These are phyloP conservation scores for Aureobasidium sp. DNA, from an alignment of 2,329 filamentous ascomycete species.

Conservation along the genomic window DNA sequence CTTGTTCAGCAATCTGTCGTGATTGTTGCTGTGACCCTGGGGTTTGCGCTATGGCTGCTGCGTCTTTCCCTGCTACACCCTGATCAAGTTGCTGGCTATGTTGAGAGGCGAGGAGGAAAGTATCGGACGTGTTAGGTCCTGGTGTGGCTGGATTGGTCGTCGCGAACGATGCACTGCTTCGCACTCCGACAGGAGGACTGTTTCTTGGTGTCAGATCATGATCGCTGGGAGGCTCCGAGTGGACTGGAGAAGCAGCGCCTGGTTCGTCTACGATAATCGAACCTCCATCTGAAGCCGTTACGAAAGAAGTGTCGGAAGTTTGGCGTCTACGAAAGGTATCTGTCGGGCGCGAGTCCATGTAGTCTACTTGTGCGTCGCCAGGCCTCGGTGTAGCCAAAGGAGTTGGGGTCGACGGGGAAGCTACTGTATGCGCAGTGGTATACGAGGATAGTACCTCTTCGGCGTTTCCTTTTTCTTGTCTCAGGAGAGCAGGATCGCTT, in stretches of 20 bases:
- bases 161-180: conserved; percentile 9
- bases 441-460: conserved; percentile 11
- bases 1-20: background rate
- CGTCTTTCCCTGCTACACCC: background rate
- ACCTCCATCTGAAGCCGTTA: conserved; percentile 9
- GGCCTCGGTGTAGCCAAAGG: background rate
- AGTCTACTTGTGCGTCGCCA: background rate
- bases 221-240: background rate
- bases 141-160: background rate
- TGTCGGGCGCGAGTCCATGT: background rate
- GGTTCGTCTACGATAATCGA: conserved; percentile 12
- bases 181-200: background rate
- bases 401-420: background rate
- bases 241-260: background rate
- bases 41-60: background rate
- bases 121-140: conserved; percentile 3
- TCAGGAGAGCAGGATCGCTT: conserved; percentile 7
- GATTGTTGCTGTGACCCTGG: background rate
- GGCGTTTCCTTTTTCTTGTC: conserved; percentile 16
- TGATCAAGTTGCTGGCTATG: background rate
- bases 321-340: conserved; percentile 4
- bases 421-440: conserved; percentile 2
- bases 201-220: background rate
- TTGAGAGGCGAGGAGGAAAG: conserved; percentile 2
- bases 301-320: conserved; percentile 8